These are phyloP conservation scores for Lodderomyces parapsilosis DNA, from an alignment of 1,139 yeast genomes.

Conservation along the genomic window DNA sequence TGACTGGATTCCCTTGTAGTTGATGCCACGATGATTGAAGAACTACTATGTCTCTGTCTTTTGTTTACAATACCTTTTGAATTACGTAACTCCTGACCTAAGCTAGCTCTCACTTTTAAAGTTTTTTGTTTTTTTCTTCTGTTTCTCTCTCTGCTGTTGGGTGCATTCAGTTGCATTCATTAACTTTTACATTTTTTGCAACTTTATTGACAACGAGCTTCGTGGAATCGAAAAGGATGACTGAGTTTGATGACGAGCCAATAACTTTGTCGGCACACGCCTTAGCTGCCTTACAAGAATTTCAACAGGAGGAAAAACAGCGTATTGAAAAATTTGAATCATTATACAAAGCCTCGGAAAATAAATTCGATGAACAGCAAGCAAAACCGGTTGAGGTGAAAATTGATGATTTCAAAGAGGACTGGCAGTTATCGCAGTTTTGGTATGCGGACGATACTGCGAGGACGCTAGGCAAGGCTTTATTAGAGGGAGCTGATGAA, in stretches of 20 bases:
- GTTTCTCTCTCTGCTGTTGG: neutral
- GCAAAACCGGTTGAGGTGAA: slow-evolving; percentile 19
- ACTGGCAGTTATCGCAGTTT: slow-evolving; percentile 92
- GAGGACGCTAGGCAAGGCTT: slow-evolving; percentile 59
- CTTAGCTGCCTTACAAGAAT: slow-evolving; percentile 74
- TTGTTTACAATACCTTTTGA: neutral
- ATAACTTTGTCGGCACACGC: slow-evolving; percentile 64
- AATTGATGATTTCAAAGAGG: slow-evolving; percentile 76
- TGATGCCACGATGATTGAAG: too few species aligned
- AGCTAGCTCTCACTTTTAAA: neutral
- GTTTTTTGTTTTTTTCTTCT: neutral
- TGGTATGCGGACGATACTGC: slow-evolving; percentile 84
- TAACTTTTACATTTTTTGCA: neutral
- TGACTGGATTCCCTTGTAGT: neutral
- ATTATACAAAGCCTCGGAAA: slow-evolving; percentile 60
- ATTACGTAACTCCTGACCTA: slow-evolving; percentile 1
- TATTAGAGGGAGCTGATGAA: slow-evolving; percentile 72
- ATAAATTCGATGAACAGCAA: slow-evolving; percentile 34
- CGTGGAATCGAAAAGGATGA: slow-evolving; percentile 10
- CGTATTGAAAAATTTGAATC: slow-evolving; percentile 59
- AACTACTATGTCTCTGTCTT: neutral
- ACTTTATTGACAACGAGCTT: neutral
- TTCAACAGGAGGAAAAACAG: slow-evolving; percentile 62
- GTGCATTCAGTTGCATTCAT: slow-evolving; percentile 1
- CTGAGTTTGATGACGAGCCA: slow-evolving; percentile 44